A percentile compares a stretch with the other conserved stretches of the same genome.
Conservation (phyloP, 257 asterid genomes). For the Gardenia jasminoides region DNA sequence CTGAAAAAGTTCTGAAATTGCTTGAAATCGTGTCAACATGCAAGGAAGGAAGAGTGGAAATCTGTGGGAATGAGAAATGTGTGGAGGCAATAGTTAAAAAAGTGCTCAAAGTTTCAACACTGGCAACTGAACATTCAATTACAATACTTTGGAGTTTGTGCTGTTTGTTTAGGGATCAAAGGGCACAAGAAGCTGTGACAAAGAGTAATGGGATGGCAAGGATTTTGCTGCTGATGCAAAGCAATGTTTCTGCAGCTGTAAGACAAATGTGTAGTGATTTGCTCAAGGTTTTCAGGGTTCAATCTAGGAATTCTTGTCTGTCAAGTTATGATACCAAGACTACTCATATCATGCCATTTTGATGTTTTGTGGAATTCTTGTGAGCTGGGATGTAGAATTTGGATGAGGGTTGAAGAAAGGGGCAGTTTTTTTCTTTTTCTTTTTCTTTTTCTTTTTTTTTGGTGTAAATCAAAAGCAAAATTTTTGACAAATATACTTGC, state of each 20-base stretch:
- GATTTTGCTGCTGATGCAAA: conserved; percentile 68
- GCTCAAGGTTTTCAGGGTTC: conserved; percentile 57
- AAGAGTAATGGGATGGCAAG: conserved; percentile 68
- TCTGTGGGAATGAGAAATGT: conserved; percentile 44
- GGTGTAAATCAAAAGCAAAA: conserved; percentile 41
- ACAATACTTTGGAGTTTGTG: conserved; percentile 77
- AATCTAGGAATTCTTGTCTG: conserved; percentile 39
- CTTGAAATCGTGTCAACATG: conserved; percentile 52
- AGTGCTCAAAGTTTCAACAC: conserved; percentile 55
- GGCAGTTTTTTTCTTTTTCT: background rate
- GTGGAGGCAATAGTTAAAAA: conserved; percentile 54
- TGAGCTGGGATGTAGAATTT: background rate
- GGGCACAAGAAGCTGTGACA: conserved; percentile 47
- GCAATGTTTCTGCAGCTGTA: conserved; percentile 64
- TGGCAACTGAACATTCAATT: conserved; percentile 75
- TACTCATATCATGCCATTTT: conserved; percentile 88
- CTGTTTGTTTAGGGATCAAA: conserved; percentile 60
- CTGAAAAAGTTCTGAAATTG: conserved; percentile 55
- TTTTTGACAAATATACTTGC: conserved; percentile 30
- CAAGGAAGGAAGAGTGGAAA: conserved; percentile 63
- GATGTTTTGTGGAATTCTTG: conserved; percentile 18
- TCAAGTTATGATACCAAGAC: conserved; percentile 74
- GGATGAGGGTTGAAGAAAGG: conserved; percentile 3
- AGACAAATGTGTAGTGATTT: conserved; percentile 77
- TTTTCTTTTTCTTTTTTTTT: background rate